Evolutionary conservation across 2,329 filamentous ascomycete genomes (phyloP), one percentile per base, ranked within the genome.

Genomic region (Shiraia sp.): DNA sequence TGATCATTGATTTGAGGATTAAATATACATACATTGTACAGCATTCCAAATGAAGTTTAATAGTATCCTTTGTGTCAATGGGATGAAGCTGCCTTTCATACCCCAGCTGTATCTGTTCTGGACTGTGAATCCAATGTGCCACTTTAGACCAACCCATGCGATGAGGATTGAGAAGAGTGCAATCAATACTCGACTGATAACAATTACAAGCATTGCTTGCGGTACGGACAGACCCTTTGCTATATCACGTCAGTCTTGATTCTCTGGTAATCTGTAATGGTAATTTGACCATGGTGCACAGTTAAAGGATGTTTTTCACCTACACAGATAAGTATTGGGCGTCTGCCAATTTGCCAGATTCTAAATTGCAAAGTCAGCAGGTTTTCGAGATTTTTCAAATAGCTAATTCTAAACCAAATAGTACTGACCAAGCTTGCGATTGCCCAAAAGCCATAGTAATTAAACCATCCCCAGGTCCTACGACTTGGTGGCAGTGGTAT

Each of bases 1-100:
- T 19, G 5, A 12, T 28, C 2, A 9, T 7, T 12, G 4, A n/a
- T 10, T 10, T 12, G 14, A 12, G n/a, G 7, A 8, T n/a, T 16
- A 2, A 2, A n/a, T 3, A 8, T 6, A 71, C 63, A 17, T 67
- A 72, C 70, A 75, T 47, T 77, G 74, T 0, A 76, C 62, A 4
- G 74, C 72, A 26, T 70, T 74, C 75, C 75, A 78, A 31, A 78
- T 75, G 40, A 78, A 77, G 50, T 77, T 77, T 7, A 78, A 64
- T 34, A 78, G 34, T 13, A 75, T 70, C 2, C 76, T 69, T 51
- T 77, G 74, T 6, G 73, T 45, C 12, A 78, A 58, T 0, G 75
- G 74, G 23, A 78, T 74, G 37, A 77, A 79, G 32, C 72, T 74
- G 2, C 69, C 75, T 22, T 72, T 65, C 58, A 78, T 55, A 3